phyloP scores from a whole-genome alignment of 768 basidiomycete genomes.

The Tubosaeta sp. region DNA sequence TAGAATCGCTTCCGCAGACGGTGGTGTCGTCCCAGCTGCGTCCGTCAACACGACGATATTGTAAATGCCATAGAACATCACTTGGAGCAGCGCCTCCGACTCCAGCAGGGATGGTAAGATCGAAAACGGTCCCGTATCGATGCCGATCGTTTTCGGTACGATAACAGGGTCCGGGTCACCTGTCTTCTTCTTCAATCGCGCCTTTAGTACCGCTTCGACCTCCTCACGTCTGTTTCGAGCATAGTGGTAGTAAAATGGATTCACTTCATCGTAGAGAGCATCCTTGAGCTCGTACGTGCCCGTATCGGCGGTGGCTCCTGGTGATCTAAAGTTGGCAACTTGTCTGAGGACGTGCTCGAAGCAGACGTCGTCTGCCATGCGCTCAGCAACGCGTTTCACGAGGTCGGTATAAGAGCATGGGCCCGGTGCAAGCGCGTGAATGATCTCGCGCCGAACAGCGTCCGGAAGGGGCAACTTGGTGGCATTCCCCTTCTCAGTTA shows the following conservation, averaged over 20 bases:
- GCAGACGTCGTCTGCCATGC: slow-evolving; percentile 76
- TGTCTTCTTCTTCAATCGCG: slow-evolving; percentile 60
- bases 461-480: slow-evolving; percentile 58
- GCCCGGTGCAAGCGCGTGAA: slow-evolving; percentile 87
- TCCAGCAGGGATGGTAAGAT: slow-evolving; percentile 61
- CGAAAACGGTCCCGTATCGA: slow-evolving; percentile 66
- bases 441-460: slow-evolving; percentile 76
- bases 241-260: slow-evolving; percentile 96
- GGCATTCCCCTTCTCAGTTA: slow-evolving; percentile 78
- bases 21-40: slow-evolving; percentile 52
- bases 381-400: slow-evolving; percentile 85
- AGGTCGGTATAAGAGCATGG: slow-evolving; percentile 89
- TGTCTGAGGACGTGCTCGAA: slow-evolving; percentile 76
- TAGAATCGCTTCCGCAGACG: slow-evolving; percentile 83
- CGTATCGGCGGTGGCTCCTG: slow-evolving; percentile 70
- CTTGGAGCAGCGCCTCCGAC: slow-evolving; percentile 67
- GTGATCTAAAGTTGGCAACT: slow-evolving; percentile 78
- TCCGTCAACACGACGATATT: slow-evolving; percentile 70
- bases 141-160: slow-evolving; percentile 65
- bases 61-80: slow-evolving; percentile 78
- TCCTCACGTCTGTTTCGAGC: slow-evolving; percentile 91
- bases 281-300: slow-evolving; percentile 89
- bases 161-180: slow-evolving; percentile 65
- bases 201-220: slow-evolving; percentile 72
- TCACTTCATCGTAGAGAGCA: slow-evolving; percentile 78